phyloP scores from a whole-genome alignment of 495 filamentous ascomycete species.

The Tuber brumale region DNA sequence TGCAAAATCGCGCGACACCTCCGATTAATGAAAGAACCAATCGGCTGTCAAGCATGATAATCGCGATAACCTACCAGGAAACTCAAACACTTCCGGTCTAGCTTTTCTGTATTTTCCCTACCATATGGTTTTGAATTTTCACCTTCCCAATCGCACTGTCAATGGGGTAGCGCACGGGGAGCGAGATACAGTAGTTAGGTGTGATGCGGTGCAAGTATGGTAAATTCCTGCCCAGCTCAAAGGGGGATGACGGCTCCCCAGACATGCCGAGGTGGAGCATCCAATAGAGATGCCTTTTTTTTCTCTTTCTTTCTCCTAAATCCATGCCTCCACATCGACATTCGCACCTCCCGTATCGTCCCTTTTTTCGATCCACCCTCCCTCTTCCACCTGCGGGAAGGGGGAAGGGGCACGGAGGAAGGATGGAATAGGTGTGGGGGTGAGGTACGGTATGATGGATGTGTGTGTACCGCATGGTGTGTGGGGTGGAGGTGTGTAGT shows the following conservation, averaged over 20 bases:
- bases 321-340: not conserved
- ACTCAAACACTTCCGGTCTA: not conserved
- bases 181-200: not conserved
- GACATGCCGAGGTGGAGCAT: not conserved
- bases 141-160: not conserved
- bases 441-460: not conserved
- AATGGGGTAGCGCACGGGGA: not conserved
- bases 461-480: not conserved
- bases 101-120: not conserved
- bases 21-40: not conserved
- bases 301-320: not conserved
- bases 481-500: not conserved
- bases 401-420: not conserved
- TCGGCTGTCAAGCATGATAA: not conserved
- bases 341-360: not conserved
- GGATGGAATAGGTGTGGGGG: not conserved
- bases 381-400: not conserved
- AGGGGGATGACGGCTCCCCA: not conserved
- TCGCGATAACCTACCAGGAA: not conserved
- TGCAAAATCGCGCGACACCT: not conserved
- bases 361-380: not conserved
- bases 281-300: not conserved
- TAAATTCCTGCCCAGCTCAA: not conserved
- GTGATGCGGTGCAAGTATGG: not conserved
- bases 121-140: not conserved